Base-by-base conservation (phyloP, 176 grass and related monocot genomes). In the Eleusine indica region DNA sequence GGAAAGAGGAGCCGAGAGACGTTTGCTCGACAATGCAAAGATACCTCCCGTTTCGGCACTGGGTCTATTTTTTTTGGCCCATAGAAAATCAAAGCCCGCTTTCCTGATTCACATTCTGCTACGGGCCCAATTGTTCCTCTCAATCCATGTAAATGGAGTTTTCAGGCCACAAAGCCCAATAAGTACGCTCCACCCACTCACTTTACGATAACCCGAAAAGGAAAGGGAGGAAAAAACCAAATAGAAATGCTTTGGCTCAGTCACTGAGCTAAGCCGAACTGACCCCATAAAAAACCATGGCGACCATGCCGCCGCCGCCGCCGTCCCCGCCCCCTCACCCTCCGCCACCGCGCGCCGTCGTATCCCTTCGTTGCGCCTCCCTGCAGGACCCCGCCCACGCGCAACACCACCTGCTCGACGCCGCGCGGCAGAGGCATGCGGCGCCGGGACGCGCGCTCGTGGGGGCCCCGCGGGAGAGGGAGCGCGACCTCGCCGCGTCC, bases 271-370 rank as follows among this genome's bases (percentile, higher is more conserved):
- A 42, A 77, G 78, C 72, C 48, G 18, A 43, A 89, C 77, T 67
- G 64, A 84, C 41, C 73, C 86, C 85, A 84, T 84, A 74, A 89
- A 70, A 80, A 87, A 79, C 68, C 79, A 91, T 82, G 83, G 86
- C 69, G 56, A 69, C 83, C 79, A 75, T 83, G 78, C 86, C 84
- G 66, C 29, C 71, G 67, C 75, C 60, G 67, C 75, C 60, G 56
- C 73, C 32, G n/a, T 68, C 48, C 60, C 28, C 63, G 57, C 28
- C 68, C 35, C 49, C 62, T 25, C 19, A 69, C 12, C 46, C 49
- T 21, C 77, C 46, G 15, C 17, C 76, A 30, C 49, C 29, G 35
- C 85, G 60, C 19, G 44, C 66, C 44, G 32, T 65, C 80, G 68
- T 86, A 44, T 79, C 69, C 68, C 63, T 78, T 18, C 78, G 77